These are phyloP conservation scores for Rhodofomes roseus DNA, from an alignment of 1,284 basidiomycete species.

Conservation along the genomic window DNA sequence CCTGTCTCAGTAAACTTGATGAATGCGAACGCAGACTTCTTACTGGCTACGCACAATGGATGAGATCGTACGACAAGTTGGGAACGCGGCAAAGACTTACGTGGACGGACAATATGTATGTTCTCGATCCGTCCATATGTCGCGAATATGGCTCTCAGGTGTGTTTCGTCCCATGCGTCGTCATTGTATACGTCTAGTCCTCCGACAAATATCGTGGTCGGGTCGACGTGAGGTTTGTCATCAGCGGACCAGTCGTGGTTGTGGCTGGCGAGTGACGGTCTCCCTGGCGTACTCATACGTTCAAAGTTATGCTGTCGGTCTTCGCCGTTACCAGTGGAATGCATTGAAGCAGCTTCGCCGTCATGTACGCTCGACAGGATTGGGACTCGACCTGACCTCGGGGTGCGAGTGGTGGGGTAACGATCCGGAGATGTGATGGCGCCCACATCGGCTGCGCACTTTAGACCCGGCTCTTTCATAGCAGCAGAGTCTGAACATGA, in stretches of 20 bases:
- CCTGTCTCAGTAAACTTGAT: conserved; percentile 62
- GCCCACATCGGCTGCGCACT: not conserved
- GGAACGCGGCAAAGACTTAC: conserved; percentile 36
- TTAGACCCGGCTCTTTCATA: not conserved
- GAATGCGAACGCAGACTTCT: conserved; percentile 69
- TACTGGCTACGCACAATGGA: conserved; percentile 39
- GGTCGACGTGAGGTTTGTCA: conserved; percentile 45
- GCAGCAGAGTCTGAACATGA: not conserved
- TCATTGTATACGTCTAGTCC: conserved; percentile 64
- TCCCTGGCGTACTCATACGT: too few relatives aligned
- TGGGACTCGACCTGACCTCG: conserved; percentile 27
- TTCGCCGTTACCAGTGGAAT: not conserved
- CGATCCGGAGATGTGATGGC: not conserved
- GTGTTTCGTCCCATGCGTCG: conserved; percentile 63
- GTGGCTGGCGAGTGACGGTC: not conserved
- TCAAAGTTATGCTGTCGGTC: not conserved
- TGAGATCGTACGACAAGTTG: conserved; percentile 8
- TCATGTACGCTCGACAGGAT: not conserved
- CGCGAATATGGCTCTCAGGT: conserved; percentile 52
- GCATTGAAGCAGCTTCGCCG: not conserved
- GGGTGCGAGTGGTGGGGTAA: conserved; percentile 40
- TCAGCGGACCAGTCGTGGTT: conserved; percentile 16
- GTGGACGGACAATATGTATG: conserved; percentile 58
- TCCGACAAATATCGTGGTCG: conserved; percentile 69
- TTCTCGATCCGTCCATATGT: conserved; percentile 61